Conservation (phyloP, 306 rosid genomes). For the Argentina anserina region DNA sequence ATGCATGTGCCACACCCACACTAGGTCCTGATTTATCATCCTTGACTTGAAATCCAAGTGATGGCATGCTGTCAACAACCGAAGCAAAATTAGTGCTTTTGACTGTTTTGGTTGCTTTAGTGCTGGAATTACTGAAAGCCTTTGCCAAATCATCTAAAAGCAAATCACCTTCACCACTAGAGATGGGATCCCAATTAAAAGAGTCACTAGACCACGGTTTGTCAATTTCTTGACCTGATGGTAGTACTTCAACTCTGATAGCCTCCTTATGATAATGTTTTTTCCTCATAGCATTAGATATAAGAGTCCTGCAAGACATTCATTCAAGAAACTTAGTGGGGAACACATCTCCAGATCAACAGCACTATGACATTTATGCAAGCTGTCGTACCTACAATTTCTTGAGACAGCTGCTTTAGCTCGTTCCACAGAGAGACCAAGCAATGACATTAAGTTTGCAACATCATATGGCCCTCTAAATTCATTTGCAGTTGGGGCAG, state of each 20-base stretch:
- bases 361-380: conserved; percentile 15
- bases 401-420: conserved; percentile 82
- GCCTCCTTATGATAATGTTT: conserved; percentile 68
- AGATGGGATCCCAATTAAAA: conserved; percentile 74
- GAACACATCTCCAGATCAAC: conserved; percentile 10
- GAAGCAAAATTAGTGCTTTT: conserved; percentile 69
- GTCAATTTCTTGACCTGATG: conserved; percentile 45
- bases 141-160: conserved; percentile 59
- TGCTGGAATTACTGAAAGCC: conserved; percentile 42
- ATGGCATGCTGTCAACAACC: conserved; percentile 44
- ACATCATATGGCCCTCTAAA: conserved; percentile 91
- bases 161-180: conserved; percentile 86
- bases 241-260: conserved; percentile 56
- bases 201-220: conserved; percentile 48
- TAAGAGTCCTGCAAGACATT: conserved; percentile 53
- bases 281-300: conserved; percentile 71
- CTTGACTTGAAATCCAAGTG: conserved; percentile 62
- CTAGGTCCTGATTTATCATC: conserved; percentile 42
- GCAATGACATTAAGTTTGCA: conserved; percentile 67
- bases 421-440: conserved; percentile 66
- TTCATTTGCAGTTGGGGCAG: conserved; percentile 64
- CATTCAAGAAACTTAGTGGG: conserved; percentile 11
- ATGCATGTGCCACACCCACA: conserved; percentile 22
- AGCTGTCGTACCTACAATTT: conserved; percentile 68
- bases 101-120: conserved; percentile 41